Percentiles rank a stretch among this genome's conserved stretches.
phyloP scores from a whole-genome alignment of 202 grass and related monocot genomes.

The Hordeum pubiflorum region DNA sequence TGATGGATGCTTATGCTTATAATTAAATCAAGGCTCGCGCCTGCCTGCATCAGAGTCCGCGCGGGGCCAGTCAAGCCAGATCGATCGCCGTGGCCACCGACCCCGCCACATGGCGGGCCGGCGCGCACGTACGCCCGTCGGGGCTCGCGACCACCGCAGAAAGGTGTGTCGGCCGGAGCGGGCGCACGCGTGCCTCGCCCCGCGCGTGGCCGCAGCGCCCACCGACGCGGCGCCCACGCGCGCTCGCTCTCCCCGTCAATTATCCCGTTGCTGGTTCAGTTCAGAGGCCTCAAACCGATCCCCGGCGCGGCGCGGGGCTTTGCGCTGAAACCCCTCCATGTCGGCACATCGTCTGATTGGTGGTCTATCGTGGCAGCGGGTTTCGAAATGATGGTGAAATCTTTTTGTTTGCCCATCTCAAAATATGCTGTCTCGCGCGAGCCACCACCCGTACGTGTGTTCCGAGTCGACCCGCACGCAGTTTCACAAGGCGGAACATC shows the following conservation, averaged over 20 bases:
- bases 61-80: neutral
- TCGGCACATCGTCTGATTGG: constrained; percentile 23
- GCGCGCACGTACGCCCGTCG: neutral
- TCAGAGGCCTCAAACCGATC: constrained; percentile 5
- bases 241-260: neutral
- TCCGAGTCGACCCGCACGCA: neutral
- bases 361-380: neutral
- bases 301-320: neutral
- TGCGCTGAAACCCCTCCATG: neutral
- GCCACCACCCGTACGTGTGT: constrained; percentile 12
- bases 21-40: neutral
- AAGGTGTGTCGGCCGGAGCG: constrained; percentile 2
- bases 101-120: constrained; percentile 28
- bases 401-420: neutral
- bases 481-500: neutral
- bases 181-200: neutral
- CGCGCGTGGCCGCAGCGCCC: neutral
- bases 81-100: constrained; percentile 1
- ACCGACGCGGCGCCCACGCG: neutral
- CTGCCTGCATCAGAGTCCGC: neutral
- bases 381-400: neutral
- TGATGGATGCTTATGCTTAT: no score
- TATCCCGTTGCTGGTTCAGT: neutral
- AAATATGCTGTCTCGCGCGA: constrained; percentile 17
- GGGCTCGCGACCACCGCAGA: neutral